Evolutionary conservation across 2,329 filamentous ascomycete genomes (phyloP).

Genomic region (Sarocladium brachiariae): DNA sequence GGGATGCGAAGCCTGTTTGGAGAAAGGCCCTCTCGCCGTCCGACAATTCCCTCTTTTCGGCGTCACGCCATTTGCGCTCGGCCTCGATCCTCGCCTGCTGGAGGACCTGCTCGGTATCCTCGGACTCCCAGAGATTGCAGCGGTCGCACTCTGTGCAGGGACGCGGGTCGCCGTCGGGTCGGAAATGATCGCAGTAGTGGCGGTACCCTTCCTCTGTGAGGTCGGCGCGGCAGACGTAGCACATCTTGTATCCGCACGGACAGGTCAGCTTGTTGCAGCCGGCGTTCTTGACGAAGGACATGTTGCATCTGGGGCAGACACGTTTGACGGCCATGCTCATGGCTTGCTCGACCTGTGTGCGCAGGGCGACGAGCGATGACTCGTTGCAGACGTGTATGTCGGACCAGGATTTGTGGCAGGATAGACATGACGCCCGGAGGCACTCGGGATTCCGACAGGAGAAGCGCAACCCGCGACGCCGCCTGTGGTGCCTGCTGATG

Average conservation of each 20-base stretch:
- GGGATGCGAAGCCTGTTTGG: conserved; percentile 41
- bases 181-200: conserved; percentile 95
- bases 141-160: conserved; percentile 72
- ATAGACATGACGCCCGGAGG: conserved; percentile 65
- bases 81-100: conserved; percentile 63
- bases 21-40: conserved; percentile 50
- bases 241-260: conserved; percentile 95
- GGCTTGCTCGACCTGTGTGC: conserved; percentile 84
- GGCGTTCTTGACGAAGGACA: conserved; percentile 84
- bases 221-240: conserved; percentile 86
- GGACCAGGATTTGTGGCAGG: conserved; percentile 74
- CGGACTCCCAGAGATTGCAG: conserved; percentile 73
- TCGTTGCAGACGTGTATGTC: conserved; percentile 91
- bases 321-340: conserved; percentile 93
- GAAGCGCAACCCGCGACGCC: conserved; percentile 69
- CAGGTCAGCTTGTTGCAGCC: conserved; percentile 98
- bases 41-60: conserved; percentile 52
- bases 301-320: conserved; percentile 85
- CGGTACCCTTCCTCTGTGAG: conserved; percentile 71
- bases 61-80: conserved; percentile 62
- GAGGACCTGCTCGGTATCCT: conserved; percentile 64
- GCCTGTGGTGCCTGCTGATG: conserved; percentile 60
- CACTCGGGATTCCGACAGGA: conserved; percentile 67
- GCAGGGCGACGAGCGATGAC: conserved; percentile 70
- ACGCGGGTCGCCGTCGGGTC: conserved; percentile 65